Evolutionary conservation across 805 yeast genomes (phyloP), one percentile per base, ranked within the genome.

Genomic region (Candida khao-thaluensis): DNA sequence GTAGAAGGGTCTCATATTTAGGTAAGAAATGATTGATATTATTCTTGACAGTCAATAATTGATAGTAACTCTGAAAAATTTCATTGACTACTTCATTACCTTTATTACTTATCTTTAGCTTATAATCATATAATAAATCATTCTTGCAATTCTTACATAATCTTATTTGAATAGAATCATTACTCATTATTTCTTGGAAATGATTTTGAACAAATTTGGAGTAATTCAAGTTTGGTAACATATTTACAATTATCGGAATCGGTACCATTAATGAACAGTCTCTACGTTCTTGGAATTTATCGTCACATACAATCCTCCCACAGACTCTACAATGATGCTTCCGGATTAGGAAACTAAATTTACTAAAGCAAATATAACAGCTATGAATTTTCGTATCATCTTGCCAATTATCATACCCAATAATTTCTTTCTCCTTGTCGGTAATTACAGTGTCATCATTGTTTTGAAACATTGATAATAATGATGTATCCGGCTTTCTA

Each of bases 311-410:
- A 1, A 85, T 77, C 18, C 60, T 54, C 0, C 98, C 98, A 65
- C 99, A 91, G 17, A 89, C 59, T 25, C 98, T 66, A 59, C 99
- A 93, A 57, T 91, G 99, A 56, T 93, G 98, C 48, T 83, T 86
- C 36, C 97, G 65, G 17, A 75, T 49, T 0, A 78, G 55, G 30
- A 84, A 61, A 8, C 73, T 67, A 57, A 88, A 93, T 21, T 54
- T 51, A 9, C 69, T 65, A 10, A 65, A 57, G 52, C 99, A 91
- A 6, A 85, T 64, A 6, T 73, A 67, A 56, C 99, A 91, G 39
- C 67, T 62, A 0, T 64, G 50, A 0, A 72, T 71, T 3, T 52
- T 73, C 8, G 42, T 30, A 42, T 64, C 69, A 32, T 44, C 43
- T 42, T 76, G 77, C 98, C 98, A 91, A 10, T 71, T 68, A 4